Percentiles rank a stretch among this genome's conserved stretches.
Conservation (phyloP, 768 basidiomycete species). For the Boletus vinaceobasis region DNA sequence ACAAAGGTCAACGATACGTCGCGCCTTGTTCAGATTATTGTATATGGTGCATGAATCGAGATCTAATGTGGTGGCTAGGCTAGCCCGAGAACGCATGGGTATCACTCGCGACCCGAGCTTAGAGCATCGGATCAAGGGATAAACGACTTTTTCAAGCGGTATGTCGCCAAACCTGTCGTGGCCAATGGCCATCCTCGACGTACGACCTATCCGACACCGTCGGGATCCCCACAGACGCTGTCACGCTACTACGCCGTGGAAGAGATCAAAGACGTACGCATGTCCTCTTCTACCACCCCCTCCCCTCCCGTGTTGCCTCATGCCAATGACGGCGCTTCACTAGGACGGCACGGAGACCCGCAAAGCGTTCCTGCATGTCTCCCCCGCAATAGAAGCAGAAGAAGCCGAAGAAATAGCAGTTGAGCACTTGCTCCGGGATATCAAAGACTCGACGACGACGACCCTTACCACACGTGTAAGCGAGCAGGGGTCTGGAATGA, state of each 20-base stretch:
- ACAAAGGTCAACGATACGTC: slow-evolving; percentile 93
- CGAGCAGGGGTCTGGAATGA: no score
- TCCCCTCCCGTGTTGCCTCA: not conserved
- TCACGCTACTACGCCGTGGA: slow-evolving; percentile 97
- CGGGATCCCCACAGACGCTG: slow-evolving; percentile 96
- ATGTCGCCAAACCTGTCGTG: slow-evolving; percentile 79
- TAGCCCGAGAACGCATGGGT: slow-evolving; percentile 95
- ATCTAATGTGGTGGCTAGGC: not conserved
- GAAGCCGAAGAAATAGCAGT: slow-evolving; percentile 98
- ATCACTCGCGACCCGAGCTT: slow-evolving; percentile 95
- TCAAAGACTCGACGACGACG: slow-evolving; percentile 92
- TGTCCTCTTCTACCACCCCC: no score
- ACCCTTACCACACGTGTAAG: slow-evolving; percentile 90
- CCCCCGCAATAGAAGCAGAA: slow-evolving; percentile 90
- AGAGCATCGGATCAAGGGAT: slow-evolving; percentile 98
- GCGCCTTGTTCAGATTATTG: not conserved
- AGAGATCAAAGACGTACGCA: slow-evolving; percentile 95
- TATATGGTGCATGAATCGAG: slow-evolving; percentile 3
- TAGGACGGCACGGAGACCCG: slow-evolving; percentile 85
- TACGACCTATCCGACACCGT: slow-evolving; percentile 85
- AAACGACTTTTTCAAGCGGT: slow-evolving; percentile 92
- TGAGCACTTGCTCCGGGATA: slow-evolving; percentile 94
- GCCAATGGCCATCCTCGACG: slow-evolving; percentile 99
- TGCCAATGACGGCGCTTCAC: not conserved
- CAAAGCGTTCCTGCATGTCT: slow-evolving; percentile 88